Base-by-base conservation (phyloP, 169 alveolate genomes). In the Babesia sp. region DNA sequence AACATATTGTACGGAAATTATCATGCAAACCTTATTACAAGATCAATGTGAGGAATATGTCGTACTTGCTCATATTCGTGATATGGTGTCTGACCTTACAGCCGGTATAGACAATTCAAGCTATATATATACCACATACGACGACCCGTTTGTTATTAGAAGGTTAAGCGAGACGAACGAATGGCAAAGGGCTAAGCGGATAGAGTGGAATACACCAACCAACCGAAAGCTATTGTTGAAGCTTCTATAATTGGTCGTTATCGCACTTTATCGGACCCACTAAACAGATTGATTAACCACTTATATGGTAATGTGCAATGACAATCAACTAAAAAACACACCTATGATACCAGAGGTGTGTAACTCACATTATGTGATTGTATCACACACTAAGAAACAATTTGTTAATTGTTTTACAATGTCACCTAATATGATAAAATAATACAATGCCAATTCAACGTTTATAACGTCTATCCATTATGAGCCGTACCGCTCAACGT, bases 1-100 rank as follows among this genome's bases (percentile, higher is more conserved):
- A 24, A 50, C 57, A 28, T 57, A 48, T 29, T 61, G 66, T 22
- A 46, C 71, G 18, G 86, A 77, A 37, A 42, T 57, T 0, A 2
- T 77, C n/a, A 31, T 45, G 53, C 86, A 77, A 46, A 77, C n/a
- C 36, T 55, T 77, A 18, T 31, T 66, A 20, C 86, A 34, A 53
- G 86, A 77, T 33, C 59, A 37, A 16, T 77, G 71, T 31, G 82
- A 77, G 46, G n/a, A 50, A 11, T 33, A 44, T 50, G 54, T 8
- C 16, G 12, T 61, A 28, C 51, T 77, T 18, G 79, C 76, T 14
- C 71, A 69, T 36, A 36, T 77, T 39, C 73, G 69, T 18, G 86
- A 70, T 5, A 3, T 37, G 54, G 64, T 77, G 36, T 53, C 76
- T 18, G 74, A 77, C 45, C 16, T 68, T 56, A 45, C 29, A 22